Evolutionary conservation across 169 alveolate genomes (phyloP).

Genomic region (Cryptosporidium ryanae): DNA sequence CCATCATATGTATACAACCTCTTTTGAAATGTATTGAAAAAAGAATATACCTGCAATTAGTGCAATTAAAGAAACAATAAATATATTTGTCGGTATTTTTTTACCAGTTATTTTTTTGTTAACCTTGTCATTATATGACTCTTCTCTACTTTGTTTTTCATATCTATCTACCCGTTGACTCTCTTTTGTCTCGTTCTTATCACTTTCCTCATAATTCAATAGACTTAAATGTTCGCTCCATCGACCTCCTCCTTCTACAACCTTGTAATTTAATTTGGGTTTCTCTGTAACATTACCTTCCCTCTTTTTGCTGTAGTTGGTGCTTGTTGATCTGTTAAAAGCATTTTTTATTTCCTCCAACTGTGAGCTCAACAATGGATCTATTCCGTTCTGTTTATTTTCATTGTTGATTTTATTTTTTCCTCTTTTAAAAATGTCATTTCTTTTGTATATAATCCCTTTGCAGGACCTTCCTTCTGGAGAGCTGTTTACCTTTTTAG

Average conservation of each 20-base stretch:
- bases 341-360: constrained; percentile 41
- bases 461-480: constrained; percentile 68
- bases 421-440: constrained; percentile 24
- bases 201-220: constrained; percentile 11
- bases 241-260: neutral
- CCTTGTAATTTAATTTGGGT: constrained; percentile 26
- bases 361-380: constrained; percentile 40
- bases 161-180: too few relatives aligned
- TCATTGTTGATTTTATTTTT: neutral
- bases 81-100: constrained; percentile 18
- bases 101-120: neutral
- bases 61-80: constrained; percentile 44
- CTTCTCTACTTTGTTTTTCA: neutral
- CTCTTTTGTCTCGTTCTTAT: neutral
- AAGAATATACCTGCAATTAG: constrained; percentile 30
- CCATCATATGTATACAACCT: neutral
- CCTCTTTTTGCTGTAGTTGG: neutral
- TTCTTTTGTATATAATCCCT: constrained; percentile 51
- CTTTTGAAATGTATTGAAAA: constrained; percentile 29
- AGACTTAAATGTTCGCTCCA: constrained; percentile 55
- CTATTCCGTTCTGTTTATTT: constrained; percentile 1
- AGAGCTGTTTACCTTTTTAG: constrained; percentile 43
- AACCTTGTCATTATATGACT: neutral
- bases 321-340: constrained; percentile 6
- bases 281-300: neutral